A percentile compares a stretch with the other conserved stretches of the same genome.
Conservation (phyloP, 2,329 filamentous ascomycete species). For the Sarocladium brachiariae region DNA sequence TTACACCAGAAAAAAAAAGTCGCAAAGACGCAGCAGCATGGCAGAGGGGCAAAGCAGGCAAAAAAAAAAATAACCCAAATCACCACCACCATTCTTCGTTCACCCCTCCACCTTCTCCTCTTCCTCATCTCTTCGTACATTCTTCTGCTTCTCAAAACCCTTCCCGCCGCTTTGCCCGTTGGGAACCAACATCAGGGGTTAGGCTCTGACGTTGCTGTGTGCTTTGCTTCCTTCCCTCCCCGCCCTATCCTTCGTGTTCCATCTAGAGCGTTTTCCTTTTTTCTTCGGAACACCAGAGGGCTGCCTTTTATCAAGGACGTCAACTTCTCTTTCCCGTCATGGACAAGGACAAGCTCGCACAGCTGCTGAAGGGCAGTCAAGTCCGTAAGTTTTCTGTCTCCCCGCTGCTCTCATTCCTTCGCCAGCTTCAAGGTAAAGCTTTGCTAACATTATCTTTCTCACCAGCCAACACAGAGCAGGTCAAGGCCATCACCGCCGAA, state of each 20-base stretch:
- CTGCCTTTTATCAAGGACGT: neutral
- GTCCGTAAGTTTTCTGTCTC: slow-evolving; percentile 57
- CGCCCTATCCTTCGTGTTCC: neutral
- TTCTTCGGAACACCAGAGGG: neutral
- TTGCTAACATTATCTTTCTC: slow-evolving; percentile 26
- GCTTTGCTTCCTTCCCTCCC: slow-evolving; percentile 2
- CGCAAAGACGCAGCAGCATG: neutral
- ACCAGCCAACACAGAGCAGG: slow-evolving; percentile 77
- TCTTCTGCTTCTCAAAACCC: too few species aligned
- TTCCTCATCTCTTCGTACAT: neutral
- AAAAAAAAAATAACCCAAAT: neutral
- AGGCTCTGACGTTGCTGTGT: slow-evolving; percentile 1
- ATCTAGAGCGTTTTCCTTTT: slow-evolving; percentile 1
- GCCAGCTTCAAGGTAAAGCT: neutral
- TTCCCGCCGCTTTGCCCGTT: neutral
- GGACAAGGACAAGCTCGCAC: slow-evolving; percentile 66
- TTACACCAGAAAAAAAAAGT: slow-evolving; percentile 7
- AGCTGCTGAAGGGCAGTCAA: slow-evolving; percentile 81
- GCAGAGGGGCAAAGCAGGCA: neutral
- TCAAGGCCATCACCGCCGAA: slow-evolving; percentile 83
- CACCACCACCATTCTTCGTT: neutral
- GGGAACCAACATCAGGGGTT: neutral
- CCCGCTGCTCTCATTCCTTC: slow-evolving; percentile 1
- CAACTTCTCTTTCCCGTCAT: slow-evolving; percentile 18
- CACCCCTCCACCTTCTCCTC: slow-evolving; percentile 5